Percentiles rank a stretch among this genome's conserved stretches.
Evolutionary conservation across 1,284 basidiomycete species (phyloP).

Genomic region (Leucoagaricus sp.): DNA sequence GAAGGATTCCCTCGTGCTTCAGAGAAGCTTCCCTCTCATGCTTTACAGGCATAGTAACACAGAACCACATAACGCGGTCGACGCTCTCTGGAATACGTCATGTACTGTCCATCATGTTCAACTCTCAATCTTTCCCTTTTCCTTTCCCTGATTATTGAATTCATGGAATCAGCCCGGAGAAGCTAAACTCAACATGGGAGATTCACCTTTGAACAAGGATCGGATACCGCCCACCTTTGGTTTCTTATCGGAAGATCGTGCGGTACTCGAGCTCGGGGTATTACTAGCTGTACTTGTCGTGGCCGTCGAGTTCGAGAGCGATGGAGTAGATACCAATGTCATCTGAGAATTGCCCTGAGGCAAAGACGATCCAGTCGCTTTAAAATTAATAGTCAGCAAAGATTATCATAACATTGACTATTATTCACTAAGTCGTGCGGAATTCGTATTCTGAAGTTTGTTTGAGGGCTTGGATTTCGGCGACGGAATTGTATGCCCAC

Average conservation of each 20-base stretch:
- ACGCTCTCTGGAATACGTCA: no score
- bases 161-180: background rate
- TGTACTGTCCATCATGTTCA: no score
- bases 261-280: background rate
- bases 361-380: background rate
- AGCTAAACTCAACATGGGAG: no score
- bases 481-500: constrained; percentile 22
- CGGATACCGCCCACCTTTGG: background rate
- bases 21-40: no score
- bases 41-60: no score
- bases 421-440: background rate
- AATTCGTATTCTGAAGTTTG: constrained; percentile 19
- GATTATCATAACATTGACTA: no score
- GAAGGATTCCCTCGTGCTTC: no score
- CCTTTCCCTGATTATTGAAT: constrained; percentile 1
- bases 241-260: background rate
- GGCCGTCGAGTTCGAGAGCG: background rate
- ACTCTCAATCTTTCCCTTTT: background rate
- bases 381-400: background rate
- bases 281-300: background rate
- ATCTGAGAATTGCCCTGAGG: constrained; percentile 2
- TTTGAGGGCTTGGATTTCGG: constrained; percentile 29
- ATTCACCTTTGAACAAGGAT: constrained; percentile 8
- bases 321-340: constrained; percentile 2
- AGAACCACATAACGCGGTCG: no score